phyloP scores from a whole-genome alignment of 192 early-diverging fungal genomes.

The Coemansia sp. region DNA sequence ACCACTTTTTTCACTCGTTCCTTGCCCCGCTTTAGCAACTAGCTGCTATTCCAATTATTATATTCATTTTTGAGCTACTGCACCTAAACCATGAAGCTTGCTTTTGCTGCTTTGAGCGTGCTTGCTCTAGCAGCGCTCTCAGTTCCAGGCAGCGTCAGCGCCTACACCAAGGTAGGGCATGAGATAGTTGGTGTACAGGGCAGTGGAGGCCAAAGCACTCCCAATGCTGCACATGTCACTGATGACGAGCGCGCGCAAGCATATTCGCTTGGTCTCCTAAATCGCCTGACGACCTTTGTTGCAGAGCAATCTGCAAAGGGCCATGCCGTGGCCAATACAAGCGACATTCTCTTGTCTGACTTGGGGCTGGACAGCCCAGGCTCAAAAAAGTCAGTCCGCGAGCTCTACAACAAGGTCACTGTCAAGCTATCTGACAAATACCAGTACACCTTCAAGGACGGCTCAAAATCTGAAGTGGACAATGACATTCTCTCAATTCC shows the following conservation, averaged over 20 bases:
- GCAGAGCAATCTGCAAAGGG: not conserved
- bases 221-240: not conserved
- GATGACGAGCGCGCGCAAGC: constrained; percentile 10
- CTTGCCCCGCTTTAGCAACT: not conserved
- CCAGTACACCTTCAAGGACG: constrained; percentile 3
- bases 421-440: constrained; percentile 16
- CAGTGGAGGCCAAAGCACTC: not conserved
- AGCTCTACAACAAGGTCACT: constrained; percentile 14
- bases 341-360: constrained; percentile 17
- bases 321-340: not conserved
- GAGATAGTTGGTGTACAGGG: not conserved
- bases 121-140: not conserved
- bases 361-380: constrained; percentile 17
- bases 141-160: not conserved
- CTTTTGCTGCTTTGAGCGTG: not conserved
- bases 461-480: not conserved
- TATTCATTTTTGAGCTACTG: not conserved
- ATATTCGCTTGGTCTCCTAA: constrained; percentile 17
- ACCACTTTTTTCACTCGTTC: not conserved
- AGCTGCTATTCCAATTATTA: not conserved
- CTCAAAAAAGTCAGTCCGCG: constrained; percentile 13
- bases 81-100: not conserved
- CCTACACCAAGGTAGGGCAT: not conserved
- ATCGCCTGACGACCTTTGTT: constrained; percentile 12
- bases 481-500: constrained; percentile 28